phyloP scores from a whole-genome alignment of 1,284 basidiomycete genomes.

The Tremellales sp. region DNA sequence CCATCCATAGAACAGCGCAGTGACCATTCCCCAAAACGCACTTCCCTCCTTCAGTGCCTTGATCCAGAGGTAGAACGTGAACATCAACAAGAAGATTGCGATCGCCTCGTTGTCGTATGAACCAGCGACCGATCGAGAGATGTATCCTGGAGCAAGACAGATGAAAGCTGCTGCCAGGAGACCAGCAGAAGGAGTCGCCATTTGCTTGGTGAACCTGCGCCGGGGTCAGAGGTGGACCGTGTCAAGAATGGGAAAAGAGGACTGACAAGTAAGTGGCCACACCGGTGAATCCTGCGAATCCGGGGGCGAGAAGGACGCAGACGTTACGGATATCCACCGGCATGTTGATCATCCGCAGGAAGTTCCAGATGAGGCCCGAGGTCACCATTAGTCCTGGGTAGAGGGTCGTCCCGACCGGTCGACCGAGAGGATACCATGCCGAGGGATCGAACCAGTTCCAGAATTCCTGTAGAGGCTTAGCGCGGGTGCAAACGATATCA shows the following conservation, averaged over 20 bases:
- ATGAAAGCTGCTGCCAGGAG: constrained; percentile 98
- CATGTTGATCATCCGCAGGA: constrained; percentile 81
- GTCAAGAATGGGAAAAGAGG: constrained; percentile 20
- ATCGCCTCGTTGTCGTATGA: constrained; percentile 99
- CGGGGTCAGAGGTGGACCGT: constrained; percentile 11
- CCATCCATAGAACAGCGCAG: constrained; percentile 98
- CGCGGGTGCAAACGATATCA: constrained; percentile 1
- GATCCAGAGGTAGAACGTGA: constrained; percentile 97
- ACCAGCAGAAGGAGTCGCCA: constrained; percentile 90
- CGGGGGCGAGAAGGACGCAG: constrained; percentile 94
- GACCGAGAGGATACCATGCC: constrained; percentile 97
- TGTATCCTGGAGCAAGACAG: constrained; percentile 92
- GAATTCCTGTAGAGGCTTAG: too few species aligned
- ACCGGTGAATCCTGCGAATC: constrained; percentile 93
- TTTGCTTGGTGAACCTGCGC: constrained; percentile 81
- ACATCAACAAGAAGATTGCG: constrained; percentile 99
- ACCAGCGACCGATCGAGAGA: constrained; percentile 96
- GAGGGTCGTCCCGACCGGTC: constrained; percentile 96
- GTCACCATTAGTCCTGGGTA: constrained; percentile 99
- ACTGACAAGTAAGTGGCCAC: constrained; percentile 93
- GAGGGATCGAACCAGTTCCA: constrained; percentile 99
- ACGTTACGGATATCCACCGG: constrained; percentile 97
- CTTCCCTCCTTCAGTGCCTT: constrained; percentile 92
- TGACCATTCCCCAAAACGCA: constrained; percentile 81
- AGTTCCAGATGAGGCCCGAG: constrained; percentile 90